Base-by-base conservation (phyloP, 2,329 filamentous ascomycete species). In the Aspergillus udagawae region DNA sequence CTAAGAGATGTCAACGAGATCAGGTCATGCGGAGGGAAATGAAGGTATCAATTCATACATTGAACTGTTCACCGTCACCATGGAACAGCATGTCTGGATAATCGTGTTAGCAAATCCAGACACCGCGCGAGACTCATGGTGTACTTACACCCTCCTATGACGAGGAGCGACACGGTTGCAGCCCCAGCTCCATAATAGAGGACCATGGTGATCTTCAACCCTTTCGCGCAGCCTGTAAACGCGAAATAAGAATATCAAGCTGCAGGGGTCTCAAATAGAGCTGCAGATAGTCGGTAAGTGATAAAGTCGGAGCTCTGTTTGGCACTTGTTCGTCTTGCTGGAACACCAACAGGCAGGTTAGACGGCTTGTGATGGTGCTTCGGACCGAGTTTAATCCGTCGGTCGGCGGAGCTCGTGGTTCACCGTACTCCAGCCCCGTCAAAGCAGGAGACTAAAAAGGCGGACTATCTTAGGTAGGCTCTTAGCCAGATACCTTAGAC, bases 71-170 rank as follows among this genome's bases (percentile, higher is more conserved):
- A 73, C 95, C 94, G 75, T 90, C 92, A 72, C 91, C 92, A 71
- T 94, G 95, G 75, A 99, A 97, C 75, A 99, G 91, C 91, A 99
- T 95, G 79, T 99, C 94, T 99, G 60, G 54, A 50, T 20, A 48
- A 41, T 62, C 53, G 55, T 58, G 49, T 66, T 63, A 68, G 66
- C 60, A 45, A 38, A 52, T 57, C 45, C 51, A 49, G 42, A 25
- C 12, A 35, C 27, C 54, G 60, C 54, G 55, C 56, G 41, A 8
- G n/a, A 21, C 23, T 58, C 42, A 38, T 45, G 51, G 58, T 23
- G 27, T 53, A 69, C 90, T 76, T 84, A 95, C 91, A 94, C 75
- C 86, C 81, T 82, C 88, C 90, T 68, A 92, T 86, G 59, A 94
- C 81, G 57, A 83, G 79, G 68, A 92, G 79, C 70, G 89, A 85